Evolutionary conservation across 306 rosid species (phyloP).

Genomic region (Cyclanthera cordifolia): DNA sequence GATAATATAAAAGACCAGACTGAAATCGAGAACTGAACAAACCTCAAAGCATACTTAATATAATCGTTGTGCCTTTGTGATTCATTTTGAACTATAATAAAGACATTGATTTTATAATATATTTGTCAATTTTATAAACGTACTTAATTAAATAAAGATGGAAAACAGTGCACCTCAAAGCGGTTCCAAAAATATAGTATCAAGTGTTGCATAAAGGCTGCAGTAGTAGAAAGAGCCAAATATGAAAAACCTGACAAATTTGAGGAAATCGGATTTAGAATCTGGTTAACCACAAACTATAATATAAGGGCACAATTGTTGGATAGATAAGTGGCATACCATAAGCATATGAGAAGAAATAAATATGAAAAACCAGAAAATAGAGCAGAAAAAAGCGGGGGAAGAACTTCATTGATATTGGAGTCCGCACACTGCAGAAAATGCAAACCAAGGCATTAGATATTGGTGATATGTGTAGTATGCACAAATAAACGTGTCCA

Average conservation of each 20-base stretch:
- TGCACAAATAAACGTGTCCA: background rate
- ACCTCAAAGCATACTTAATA: too few relatives aligned
- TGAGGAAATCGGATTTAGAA: background rate
- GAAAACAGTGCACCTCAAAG: conserved; percentile 52
- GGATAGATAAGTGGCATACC: conserved; percentile 35
- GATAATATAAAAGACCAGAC: background rate
- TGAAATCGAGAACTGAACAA: background rate
- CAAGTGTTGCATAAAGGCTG: conserved; percentile 95
- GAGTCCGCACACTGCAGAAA: conserved; percentile 87
- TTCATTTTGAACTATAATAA: background rate
- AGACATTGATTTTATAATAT: background rate
- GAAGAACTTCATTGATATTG: conserved; percentile 97
- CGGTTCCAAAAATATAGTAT: conserved; percentile 94
- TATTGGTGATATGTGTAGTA: background rate
- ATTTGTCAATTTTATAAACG: background rate
- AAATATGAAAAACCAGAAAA: conserved; percentile 92
- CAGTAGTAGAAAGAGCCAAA: conserved; percentile 91
- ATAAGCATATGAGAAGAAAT: conserved; percentile 85
- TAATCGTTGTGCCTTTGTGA: too few relatives aligned
- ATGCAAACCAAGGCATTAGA: conserved; percentile 27
- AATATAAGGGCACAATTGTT: conserved; percentile 2
- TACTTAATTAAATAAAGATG: background rate
- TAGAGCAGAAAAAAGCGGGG: conserved; percentile 97
- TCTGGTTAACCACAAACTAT: background rate
- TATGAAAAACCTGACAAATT: conserved; percentile 74